Evolutionary conservation across 768 basidiomycete genomes (phyloP), one percentile per base, ranked within the genome.

Genomic region (Coprinopsis sp.): DNA sequence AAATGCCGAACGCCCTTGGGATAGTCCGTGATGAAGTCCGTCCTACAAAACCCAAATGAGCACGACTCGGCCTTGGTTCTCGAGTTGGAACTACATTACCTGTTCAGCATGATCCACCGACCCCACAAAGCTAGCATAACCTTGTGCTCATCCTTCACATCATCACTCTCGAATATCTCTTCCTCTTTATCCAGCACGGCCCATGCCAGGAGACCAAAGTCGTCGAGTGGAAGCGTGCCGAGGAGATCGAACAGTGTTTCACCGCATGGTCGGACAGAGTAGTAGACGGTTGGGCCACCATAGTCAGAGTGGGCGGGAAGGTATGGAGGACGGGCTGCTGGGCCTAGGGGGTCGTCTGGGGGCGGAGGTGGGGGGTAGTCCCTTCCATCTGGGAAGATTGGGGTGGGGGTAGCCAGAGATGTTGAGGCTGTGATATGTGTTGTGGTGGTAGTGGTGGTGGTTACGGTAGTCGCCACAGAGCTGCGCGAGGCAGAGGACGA

Each of bases 51-150:
- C 31, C 33, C 7, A 28, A 37, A 25, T n/a, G 23, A 21, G 27
- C 21, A 45, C 41, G n/a, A n/a, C n/a, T n/a, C n/a, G n/a, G n/a
- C n/a, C n/a, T n/a, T n/a, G n/a, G n/a, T n/a, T n/a, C n/a, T n/a
- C n/a, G n/a, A n/a, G n/a, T n/a, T n/a, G n/a, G 13, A 12, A 21
- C 21, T 33, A 33, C 14, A 39, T 40, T 39, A 82, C 83, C 77
- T 64, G 55, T 85, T 73, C 25, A 81, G 58, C 41, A 81, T 62
- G 3, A 88, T 84, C 86, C 86, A 90, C 42, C 88, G 60, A 11
- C 69, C 78, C 87, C 87, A 90, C 11, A 90, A 64, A 4, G 86
- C 84, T 46, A 80, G 77, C 70, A 91, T 84, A 6, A 88, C 80
- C 60, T 90, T 91, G 48, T 84, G 79, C 51, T 88, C 84, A 47